A percentile compares a stretch with the other conserved stretches of the same genome.
phyloP scores from a whole-genome alignment of 2,329 filamentous ascomycete species.

The Lasiodiplodia sp. region DNA sequence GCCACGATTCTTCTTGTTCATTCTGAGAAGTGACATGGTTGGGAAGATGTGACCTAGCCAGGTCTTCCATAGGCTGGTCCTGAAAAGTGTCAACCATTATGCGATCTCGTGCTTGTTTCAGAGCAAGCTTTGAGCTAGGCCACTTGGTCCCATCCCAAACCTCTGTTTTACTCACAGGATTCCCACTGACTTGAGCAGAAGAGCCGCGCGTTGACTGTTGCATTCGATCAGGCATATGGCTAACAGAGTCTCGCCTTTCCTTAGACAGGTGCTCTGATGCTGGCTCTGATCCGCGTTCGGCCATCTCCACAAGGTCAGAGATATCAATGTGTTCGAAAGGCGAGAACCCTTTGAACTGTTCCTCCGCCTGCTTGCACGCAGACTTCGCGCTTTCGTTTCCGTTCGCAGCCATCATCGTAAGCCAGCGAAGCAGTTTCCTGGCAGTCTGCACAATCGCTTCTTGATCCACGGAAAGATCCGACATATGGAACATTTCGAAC shows the following conservation, averaged over 20 bases:
- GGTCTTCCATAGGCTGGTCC: not conserved
- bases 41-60: not conserved
- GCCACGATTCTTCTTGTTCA: not conserved
- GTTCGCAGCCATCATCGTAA: constrained; percentile 41
- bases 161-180: not conserved
- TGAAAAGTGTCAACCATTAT: not conserved
- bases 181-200: not conserved
- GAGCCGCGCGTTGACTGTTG: not conserved
- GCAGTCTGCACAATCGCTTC: constrained; percentile 36
- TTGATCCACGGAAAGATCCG: constrained; percentile 35
- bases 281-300: constrained; percentile 4
- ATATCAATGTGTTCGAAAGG: constrained; percentile 11
- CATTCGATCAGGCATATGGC: not conserved
- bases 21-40: not conserved
- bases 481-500: constrained; percentile 38
- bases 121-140: not conserved
- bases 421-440: constrained; percentile 45
- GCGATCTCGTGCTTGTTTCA: not conserved
- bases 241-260: not conserved
- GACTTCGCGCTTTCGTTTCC: constrained; percentile 10
- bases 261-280: not conserved
- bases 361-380: constrained; percentile 15
- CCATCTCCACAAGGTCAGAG: constrained; percentile 19
- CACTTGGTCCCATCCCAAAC: not conserved
- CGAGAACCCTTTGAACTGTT: constrained; percentile 18